phyloP scores from a whole-genome alignment of 768 basidiomycete genomes.

The Suillus decipiens region DNA sequence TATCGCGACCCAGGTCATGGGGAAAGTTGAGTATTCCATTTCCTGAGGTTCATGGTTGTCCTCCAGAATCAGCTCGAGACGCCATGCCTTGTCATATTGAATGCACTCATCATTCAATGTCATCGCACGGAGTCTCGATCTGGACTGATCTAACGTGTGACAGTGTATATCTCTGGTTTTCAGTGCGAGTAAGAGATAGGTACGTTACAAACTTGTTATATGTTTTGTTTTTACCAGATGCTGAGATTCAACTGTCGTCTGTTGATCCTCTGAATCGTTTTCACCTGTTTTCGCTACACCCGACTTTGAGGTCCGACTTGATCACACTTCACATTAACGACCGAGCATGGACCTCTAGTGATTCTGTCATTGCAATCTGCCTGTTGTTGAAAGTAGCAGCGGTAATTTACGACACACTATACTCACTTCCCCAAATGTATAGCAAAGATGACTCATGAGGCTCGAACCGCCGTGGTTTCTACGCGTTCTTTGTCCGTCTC shows the following conservation, averaged over 20 bases:
- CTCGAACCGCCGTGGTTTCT: conserved; percentile 79
- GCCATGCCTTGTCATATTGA: background rate
- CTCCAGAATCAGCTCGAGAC: background rate
- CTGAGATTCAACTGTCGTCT: no score
- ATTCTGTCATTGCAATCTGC: no score
- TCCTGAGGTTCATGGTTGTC: background rate
- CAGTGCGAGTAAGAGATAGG: no score
- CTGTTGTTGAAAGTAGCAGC: no score
- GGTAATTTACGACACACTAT: background rate
- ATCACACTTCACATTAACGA: no score
- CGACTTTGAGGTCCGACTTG: no score
- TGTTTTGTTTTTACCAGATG: no score
- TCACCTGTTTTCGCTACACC: no score
- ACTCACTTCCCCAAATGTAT: background rate
- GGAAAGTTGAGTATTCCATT: background rate
- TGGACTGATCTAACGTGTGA: background rate
- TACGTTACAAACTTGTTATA: no score
- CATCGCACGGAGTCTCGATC: background rate
- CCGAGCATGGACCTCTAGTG: no score
- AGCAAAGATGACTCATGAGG: conserved; percentile 62
- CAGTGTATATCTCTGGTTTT: no score
- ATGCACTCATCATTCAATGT: background rate
- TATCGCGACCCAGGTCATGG: background rate
- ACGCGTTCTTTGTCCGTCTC: conserved; percentile 79
- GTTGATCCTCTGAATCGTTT: no score